These are phyloP conservation scores for sunflower (Helianthus annuus) DNA, from an alignment of 129 eudicot genomes.

Conservation along the genomic window DNA sequence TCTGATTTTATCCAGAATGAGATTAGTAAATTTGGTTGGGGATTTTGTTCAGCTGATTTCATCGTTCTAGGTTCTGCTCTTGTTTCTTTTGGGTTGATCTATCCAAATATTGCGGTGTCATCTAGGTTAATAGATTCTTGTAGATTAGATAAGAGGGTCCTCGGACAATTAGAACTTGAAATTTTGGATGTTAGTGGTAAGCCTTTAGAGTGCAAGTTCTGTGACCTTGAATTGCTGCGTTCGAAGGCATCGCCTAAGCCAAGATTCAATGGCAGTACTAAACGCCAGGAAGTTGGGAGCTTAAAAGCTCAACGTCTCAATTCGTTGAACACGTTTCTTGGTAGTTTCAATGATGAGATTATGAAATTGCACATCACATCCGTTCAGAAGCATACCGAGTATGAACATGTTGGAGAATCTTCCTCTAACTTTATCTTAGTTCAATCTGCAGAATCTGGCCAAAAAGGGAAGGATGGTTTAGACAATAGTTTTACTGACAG, in stretches of 20 bases:
- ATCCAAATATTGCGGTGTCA: slow-evolving; percentile 61
- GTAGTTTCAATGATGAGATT: slow-evolving; percentile 34
- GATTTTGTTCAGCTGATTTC: slow-evolving; percentile 64
- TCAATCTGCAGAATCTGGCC: slow-evolving; percentile 39
- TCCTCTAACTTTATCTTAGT: slow-evolving; percentile 46
- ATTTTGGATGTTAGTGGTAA: slow-evolving; percentile 72
- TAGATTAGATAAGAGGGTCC: slow-evolving; percentile 18
- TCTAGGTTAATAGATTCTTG: slow-evolving; percentile 25
- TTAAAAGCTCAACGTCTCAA: slow-evolving; percentile 12
- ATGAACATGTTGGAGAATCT: slow-evolving; percentile 18
- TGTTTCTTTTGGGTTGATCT: slow-evolving; percentile 69
- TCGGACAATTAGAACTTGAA: slow-evolving; percentile 59
- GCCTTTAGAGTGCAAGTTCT: slow-evolving; percentile 68
- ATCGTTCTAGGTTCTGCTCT: slow-evolving; percentile 79
- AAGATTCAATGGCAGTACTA: slow-evolving; percentile 12
- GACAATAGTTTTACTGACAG: slow-evolving; percentile 47
- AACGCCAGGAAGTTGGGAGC: slow-evolving; percentile 22
- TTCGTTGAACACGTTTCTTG: slow-evolving; percentile 22
- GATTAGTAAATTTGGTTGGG: slow-evolving; percentile 68
- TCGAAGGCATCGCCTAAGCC: slow-evolving; percentile 17
- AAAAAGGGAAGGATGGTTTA: slow-evolving; percentile 38
- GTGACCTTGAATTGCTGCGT: slow-evolving; percentile 71
- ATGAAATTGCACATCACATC: slow-evolving; percentile 46
- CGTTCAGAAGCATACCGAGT: slow-evolving; percentile 42
- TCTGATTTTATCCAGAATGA: slow-evolving; percentile 32